Base-by-base conservation (phyloP, 2,329 filamentous ascomycete genomes). In the Pseudocercospora ulei region DNA sequence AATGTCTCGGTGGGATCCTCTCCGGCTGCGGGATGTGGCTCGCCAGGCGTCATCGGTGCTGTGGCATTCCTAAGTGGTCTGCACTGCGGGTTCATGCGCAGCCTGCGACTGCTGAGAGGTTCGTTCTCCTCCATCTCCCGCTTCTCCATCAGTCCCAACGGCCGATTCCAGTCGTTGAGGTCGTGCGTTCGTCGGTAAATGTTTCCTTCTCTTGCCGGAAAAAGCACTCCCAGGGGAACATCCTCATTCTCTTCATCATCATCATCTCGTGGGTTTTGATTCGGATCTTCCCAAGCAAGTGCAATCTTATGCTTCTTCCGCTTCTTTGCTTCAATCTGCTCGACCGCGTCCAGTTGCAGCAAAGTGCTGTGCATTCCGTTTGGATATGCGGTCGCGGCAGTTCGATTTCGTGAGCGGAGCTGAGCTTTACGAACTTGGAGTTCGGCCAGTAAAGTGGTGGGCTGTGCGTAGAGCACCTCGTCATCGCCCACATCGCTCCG, bases 51-150 rank as follows among this genome's bases (percentile, higher is more conserved):
- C 42, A 41, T 59, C 53, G 14, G 58, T 38, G 24, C 45, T 36
- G 33, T 61, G 49, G 39, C 27, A 11, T 29, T 28, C 35, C 19
- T 36, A 14, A 31, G 39, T 7, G 41, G 41, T 13, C 35, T 35
- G 7, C 35, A 35, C 25, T 29, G 31, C 7, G 48, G 48, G 29
- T 51, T 51, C 4, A 95, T 69, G 39, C 87, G 73, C 25, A 80
- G 81, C 31, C 83, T 76, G 2, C 87, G 78, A 24, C 72, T 72
- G 53, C 81, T 86, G 12, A 95, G 67, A 0, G 90, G 87, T 58
- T 96, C 90, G 39, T 86, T 90, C 54, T 98, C 90, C 58, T 98
- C 90, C 49, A 90, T 65, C 43, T 92, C 80, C 30, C 84, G 77
- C 52, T 76, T 77, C 56, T 92, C 82, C 68, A 90, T 78, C 39